Base-by-base conservation (phyloP, 257 asterid species). In the Parsonsia alboflavescens region DNA sequence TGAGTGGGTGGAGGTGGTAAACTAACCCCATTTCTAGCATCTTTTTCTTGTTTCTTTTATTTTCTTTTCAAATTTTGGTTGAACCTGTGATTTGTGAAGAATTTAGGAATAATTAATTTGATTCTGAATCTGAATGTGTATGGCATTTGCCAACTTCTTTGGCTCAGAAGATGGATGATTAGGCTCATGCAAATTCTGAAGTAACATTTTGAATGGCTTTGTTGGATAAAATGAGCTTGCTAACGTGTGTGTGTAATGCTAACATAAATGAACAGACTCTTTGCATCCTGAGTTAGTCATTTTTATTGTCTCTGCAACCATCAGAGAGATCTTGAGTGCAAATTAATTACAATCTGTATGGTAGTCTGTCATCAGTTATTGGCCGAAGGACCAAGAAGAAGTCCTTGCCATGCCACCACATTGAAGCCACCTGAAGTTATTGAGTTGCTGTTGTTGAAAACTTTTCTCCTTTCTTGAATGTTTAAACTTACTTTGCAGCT, bases 401-500 rank as follows among this genome's bases (percentile, higher is more conserved):
- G 56, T 42, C 56, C 15, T 8, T 45, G 68, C 44, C 6, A 10
- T 63, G 24, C 17, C 57, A 30, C 26, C 22, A 10, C 24, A 24
- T 6, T 52, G 42, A 58, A 45, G 17, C 16, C 71, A 19, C 7
- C 52, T 15, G n/a, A 17, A 42, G 56, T 50, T 41, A 10, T 19
- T 17, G 13, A 54, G 19, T 36, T 26, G 24, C 1, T 10, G 36
- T 68, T 57, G 49, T 21, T 65, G 13, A 39, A 39, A 9, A 15
- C 49, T 5, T 64, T 65, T 2, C 2, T 19, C 2, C 28, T 0
- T 33, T 65, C 28, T 65, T 21, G 70, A 64, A 59, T 11, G 17
- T 58, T 24, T 15, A 30, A 10, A 63, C 36, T 62, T 11, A 24
- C 10, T 62, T 54, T 64, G 73, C 69, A 39, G 71, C 79, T 46